Percentiles rank a stretch among this genome's conserved stretches.
Evolutionary conservation across 1,284 basidiomycete species (phyloP).

Genomic region (Trichosporon sp.): DNA sequence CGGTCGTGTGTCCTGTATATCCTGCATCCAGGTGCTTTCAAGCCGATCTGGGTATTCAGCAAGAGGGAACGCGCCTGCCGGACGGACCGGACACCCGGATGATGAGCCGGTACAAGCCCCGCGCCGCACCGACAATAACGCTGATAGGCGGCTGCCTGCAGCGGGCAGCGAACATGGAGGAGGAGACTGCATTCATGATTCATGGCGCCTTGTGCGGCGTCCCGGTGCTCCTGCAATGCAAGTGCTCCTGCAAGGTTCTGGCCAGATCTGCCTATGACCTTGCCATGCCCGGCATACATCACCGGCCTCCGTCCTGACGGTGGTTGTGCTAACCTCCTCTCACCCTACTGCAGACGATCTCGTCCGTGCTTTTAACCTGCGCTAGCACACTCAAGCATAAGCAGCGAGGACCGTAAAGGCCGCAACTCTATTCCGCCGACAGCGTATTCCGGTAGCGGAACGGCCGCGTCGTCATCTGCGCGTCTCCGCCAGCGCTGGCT

Average conservation of each 20-base stretch:
- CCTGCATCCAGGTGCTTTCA: neutral
- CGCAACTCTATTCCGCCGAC: neutral
- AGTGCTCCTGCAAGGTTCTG: too few species aligned
- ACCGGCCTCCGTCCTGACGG: neutral
- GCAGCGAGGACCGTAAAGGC: neutral
- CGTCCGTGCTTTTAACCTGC: neutral
- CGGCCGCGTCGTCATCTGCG: neutral
- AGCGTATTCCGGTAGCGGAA: neutral
- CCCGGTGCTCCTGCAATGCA: neutral
- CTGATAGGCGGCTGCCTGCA: neutral
- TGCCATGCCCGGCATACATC: neutral
- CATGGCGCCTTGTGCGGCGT: neutral
- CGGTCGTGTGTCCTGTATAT: neutral
- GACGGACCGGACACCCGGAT: neutral
- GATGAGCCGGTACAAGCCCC: neutral
- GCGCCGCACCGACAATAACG: too few species aligned
- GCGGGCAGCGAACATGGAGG: too few species aligned
- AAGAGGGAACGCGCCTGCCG: neutral
- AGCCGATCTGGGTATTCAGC: neutral
- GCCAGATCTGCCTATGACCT: neutral
- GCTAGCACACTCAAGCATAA: too few species aligned
- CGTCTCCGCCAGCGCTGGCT: neutral
- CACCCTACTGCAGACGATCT: neutral
- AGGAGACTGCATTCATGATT: neutral
- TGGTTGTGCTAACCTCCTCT: neutral